Percentiles rank a stretch among this genome's conserved stretches.
Evolutionary conservation across 306 rosid genomes (phyloP).

Genomic region (Cucurbita maxima): DNA sequence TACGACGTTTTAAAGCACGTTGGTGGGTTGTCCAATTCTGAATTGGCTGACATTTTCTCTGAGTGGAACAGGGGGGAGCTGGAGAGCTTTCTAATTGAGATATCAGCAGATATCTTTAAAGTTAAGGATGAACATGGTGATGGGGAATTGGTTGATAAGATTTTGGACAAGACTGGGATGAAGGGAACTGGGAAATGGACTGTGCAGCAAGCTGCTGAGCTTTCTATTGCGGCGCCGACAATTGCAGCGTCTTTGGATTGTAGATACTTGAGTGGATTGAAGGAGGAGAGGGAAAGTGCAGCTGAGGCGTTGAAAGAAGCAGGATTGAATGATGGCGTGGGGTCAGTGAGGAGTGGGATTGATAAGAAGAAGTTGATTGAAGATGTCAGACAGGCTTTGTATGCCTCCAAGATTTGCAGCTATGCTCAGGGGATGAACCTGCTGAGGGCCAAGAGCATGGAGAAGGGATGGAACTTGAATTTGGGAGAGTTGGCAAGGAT

Average conservation of each 20-base stretch:
- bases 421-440: conserved; percentile 95
- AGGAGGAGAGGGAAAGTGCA: conserved; percentile 85
- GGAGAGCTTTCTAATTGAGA: conserved; percentile 74
- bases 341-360: conserved; percentile 25
- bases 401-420: conserved; percentile 90
- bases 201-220: conserved; percentile 90
- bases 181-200: conserved; percentile 98
- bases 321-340: conserved; percentile 47
- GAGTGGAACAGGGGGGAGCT: conserved; percentile 89
- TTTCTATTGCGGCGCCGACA: conserved; percentile 75
- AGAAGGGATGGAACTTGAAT: conserved; percentile 80
- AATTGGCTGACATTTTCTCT: conserved; percentile 43
- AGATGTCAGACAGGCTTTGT: conserved; percentile 88
- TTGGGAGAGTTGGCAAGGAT: conserved; percentile 85
- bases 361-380: conserved; percentile 77
- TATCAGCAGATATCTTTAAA: conserved; percentile 74
- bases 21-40: conserved; percentile 54
- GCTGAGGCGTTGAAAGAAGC: conserved; percentile 52
- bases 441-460: conserved; percentile 72
- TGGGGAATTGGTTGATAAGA: conserved; percentile 72
- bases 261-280: conserved; percentile 70
- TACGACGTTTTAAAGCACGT: conserved; percentile 74
- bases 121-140: conserved; percentile 53
- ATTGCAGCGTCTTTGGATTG: conserved; percentile 86
- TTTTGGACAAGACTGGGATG: conserved; percentile 89